These are phyloP conservation scores for Saccharum hybrid DNA, from an alignment of 202 grass and related monocot species.

Conservation along the genomic window DNA sequence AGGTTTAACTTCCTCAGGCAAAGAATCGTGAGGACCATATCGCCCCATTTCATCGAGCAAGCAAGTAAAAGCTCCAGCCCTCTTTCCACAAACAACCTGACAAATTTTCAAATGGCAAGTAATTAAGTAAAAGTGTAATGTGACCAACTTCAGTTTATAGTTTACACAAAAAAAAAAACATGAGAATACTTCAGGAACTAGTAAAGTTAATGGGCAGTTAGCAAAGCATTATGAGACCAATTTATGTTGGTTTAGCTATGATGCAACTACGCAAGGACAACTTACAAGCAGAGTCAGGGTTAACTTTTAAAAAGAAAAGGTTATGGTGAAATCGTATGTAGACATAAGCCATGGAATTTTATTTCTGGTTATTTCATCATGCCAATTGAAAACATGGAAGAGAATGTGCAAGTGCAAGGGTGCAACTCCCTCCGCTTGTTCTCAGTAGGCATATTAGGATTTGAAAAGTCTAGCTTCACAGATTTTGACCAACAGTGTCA, in stretches of 20 bases:
- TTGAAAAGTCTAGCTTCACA: not conserved
- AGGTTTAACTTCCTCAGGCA: constrained; percentile 62
- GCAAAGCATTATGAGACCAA: not conserved
- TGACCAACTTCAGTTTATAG: not conserved
- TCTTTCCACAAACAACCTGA: constrained; percentile 88
- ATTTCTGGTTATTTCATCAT: not conserved
- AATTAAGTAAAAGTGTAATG: not conserved
- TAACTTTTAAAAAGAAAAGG: not conserved
- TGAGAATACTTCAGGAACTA: not conserved
- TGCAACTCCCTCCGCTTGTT: not conserved
- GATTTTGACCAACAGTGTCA: not conserved
- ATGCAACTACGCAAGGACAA: not conserved
- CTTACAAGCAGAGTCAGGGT: not conserved
- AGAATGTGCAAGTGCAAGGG: not conserved
- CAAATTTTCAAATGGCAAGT: not conserved
- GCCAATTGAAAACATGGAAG: not conserved
- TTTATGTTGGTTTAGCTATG: not conserved
- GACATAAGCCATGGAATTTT: not conserved
- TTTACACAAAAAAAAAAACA: not conserved
- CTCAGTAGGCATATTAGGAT: not conserved
- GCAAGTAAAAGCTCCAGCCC: constrained; percentile 84
- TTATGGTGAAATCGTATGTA: not conserved
- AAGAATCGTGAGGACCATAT: constrained; percentile 57
- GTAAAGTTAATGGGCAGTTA: not conserved
- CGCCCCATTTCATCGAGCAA: constrained; percentile 82